These are phyloP conservation scores for Cladophialophora psammophila DNA, from an alignment of 2,329 filamentous ascomycete genomes.

Conservation along the genomic window DNA sequence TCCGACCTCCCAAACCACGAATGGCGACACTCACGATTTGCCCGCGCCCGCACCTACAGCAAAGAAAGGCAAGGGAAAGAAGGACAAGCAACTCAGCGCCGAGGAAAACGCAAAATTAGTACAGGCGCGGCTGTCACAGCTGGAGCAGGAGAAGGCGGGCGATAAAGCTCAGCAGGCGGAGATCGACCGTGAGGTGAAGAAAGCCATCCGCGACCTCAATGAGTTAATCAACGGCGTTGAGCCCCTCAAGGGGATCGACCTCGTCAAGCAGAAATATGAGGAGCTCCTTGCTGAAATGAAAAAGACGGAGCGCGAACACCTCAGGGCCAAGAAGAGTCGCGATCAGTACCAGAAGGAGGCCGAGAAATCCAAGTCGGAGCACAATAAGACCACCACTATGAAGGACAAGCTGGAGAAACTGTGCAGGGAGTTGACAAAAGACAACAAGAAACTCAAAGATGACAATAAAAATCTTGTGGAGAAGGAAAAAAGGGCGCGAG, in stretches of 20 bases:
- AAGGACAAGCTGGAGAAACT: constrained; percentile 98
- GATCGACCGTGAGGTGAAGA: constrained; percentile 94
- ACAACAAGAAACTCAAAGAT: constrained; percentile 98
- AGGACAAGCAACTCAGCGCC: constrained; percentile 83
- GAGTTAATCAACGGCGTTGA: constrained; percentile 86
- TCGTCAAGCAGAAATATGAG: constrained; percentile 87
- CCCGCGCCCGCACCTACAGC: constrained; percentile 54
- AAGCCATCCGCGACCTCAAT: constrained; percentile 88
- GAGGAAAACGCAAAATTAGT: constrained; percentile 91
- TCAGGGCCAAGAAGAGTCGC: constrained; percentile 93
- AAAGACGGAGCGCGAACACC: constrained; percentile 88
- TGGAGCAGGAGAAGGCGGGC: constrained; percentile 90
- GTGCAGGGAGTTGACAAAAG: constrained; percentile 89
- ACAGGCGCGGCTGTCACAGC: constrained; percentile 90
- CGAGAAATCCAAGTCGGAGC: constrained; percentile 83
- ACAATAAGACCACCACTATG: constrained; percentile 86
- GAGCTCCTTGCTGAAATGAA: constrained; percentile 96
- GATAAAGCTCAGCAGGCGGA: constrained; percentile 96
- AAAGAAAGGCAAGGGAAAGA: constrained; percentile 75
- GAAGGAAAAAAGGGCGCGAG: constrained; percentile 80
- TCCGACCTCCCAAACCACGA: constrained; percentile 45
- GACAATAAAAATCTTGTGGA: constrained; percentile 93
- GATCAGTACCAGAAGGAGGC: constrained; percentile 97
- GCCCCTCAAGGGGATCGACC: constrained; percentile 89
- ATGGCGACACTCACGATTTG: constrained; percentile 53